These are phyloP conservation scores for Nemania sp. DNA, from an alignment of 2,329 filamentous ascomycete genomes.

Conservation along the genomic window DNA sequence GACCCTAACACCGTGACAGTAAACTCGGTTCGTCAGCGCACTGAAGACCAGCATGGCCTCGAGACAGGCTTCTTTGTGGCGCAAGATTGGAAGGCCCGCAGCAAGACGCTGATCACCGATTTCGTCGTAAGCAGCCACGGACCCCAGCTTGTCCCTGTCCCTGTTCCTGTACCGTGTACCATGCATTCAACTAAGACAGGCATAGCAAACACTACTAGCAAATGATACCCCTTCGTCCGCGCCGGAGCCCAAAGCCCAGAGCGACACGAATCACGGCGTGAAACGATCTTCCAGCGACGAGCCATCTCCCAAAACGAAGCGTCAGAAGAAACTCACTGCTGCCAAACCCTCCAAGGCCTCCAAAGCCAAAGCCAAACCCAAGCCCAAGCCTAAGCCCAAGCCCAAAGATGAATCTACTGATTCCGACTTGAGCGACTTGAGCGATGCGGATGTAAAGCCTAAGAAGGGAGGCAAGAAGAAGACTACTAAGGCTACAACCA, in stretches of 20 bases:
- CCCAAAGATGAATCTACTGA: slow-evolving; percentile 38
- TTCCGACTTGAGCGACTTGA: slow-evolving; percentile 37
- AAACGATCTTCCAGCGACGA: slow-evolving; percentile 42
- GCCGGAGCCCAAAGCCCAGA: slow-evolving; percentile 23
- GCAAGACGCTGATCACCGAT: slow-evolving; percentile 60
- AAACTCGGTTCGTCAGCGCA: slow-evolving; percentile 58
- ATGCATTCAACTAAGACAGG: slow-evolving; percentile 18
- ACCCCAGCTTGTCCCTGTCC: not conserved
- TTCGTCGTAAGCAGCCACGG: slow-evolving; percentile 51
- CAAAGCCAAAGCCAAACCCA: no score
- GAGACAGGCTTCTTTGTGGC: slow-evolving; percentile 54
- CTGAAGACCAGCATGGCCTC: slow-evolving; percentile 53
- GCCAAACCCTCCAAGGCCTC: slow-evolving; percentile 32
- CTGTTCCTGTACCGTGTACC: no score
- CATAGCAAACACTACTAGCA: slow-evolving; percentile 24
- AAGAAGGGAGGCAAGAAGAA: slow-evolving; percentile 26
- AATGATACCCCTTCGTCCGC: slow-evolving; percentile 26
- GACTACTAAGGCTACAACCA: slow-evolving; percentile 23
- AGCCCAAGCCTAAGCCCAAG: slow-evolving; percentile 37
- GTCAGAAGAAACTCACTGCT: slow-evolving; percentile 41
- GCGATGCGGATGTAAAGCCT: slow-evolving; percentile 30
- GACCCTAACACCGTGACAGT: slow-evolving; percentile 55
- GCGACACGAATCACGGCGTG: slow-evolving; percentile 34
- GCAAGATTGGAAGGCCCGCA: slow-evolving; percentile 59
- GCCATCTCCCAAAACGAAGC: slow-evolving; percentile 43